phyloP scores from a whole-genome alignment of 2,329 filamentous ascomycete species.

The Verruconis gallopava region DNA sequence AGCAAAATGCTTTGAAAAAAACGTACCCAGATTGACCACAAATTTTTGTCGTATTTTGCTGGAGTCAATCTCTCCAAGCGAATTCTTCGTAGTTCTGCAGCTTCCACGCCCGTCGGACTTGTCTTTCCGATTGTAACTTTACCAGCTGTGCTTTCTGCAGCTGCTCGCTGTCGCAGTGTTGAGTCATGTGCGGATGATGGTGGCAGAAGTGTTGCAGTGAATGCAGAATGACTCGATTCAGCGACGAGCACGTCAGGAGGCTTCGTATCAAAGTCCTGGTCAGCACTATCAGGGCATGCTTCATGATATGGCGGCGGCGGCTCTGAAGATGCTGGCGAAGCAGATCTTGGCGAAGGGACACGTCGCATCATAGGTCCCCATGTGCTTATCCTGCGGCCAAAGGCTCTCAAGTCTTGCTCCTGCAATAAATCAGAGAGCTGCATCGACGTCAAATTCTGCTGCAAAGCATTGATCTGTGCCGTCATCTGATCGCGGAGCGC shows the following conservation, averaged over 20 bases:
- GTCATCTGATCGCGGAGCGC: conserved; percentile 63
- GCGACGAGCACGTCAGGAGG: conserved; percentile 7
- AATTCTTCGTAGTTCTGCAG: conserved; percentile 33
- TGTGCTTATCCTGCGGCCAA: conserved; percentile 60
- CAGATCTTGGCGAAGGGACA: conserved; percentile 2
- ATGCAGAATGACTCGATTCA: background rate
- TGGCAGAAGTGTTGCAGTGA: conserved; percentile 5
- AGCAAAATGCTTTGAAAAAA: background rate
- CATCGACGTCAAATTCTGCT: conserved; percentile 45
- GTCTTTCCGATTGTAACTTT: conserved; percentile 28
- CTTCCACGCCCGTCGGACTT: conserved; percentile 31
- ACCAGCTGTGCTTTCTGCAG: conserved; percentile 4
- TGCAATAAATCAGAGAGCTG: conserved; percentile 51
- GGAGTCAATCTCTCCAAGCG: conserved; percentile 36
- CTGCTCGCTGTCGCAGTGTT: background rate
- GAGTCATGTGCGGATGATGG: conserved; percentile 1
- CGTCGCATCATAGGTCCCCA: conserved; percentile 43
- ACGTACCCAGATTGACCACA: conserved; percentile 43
- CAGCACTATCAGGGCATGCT: conserved; percentile 6
- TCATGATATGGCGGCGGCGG: conserved; percentile 11
- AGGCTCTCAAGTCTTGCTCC: conserved; percentile 50
- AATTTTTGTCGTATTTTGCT: conserved; percentile 35
- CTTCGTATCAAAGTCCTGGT: conserved; percentile 9
- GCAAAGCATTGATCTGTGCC: conserved; percentile 62
- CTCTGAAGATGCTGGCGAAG: conserved; percentile 33